These are phyloP conservation scores for Pichia sp. DNA, from an alignment of 1,139 yeast genomes.

Conservation along the genomic window DNA sequence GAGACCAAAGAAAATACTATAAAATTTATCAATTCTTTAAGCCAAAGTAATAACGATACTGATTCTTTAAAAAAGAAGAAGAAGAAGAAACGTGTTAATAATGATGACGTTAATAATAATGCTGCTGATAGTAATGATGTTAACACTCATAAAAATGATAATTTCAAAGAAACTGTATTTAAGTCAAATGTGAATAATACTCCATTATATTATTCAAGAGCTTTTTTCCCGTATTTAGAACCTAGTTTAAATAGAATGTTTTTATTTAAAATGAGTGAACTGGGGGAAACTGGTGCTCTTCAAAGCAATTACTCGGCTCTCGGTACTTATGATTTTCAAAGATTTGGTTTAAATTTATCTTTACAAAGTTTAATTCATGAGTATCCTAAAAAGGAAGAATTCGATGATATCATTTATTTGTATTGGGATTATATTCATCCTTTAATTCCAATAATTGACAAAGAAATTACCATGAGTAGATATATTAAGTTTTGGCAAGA, in stretches of 20 bases:
- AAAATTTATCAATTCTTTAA: background rate
- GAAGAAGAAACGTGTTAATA: background rate
- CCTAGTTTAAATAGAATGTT: constrained; percentile 15
- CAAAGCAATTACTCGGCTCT: constrained; percentile 1
- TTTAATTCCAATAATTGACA: constrained; percentile 15
- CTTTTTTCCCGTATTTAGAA: constrained; percentile 17
- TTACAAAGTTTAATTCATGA: constrained; percentile 5
- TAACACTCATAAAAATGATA: background rate
- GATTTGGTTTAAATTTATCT: constrained; percentile 4
- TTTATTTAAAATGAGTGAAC: constrained; percentile 12
- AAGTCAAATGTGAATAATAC: constrained; percentile 3
- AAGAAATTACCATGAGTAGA: constrained; percentile 6
- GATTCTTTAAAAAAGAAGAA: background rate
- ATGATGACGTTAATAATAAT: too few species aligned
- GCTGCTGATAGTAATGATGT: background rate
- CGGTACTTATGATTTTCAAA: constrained; percentile 12
- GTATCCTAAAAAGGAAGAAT: constrained; percentile 13
- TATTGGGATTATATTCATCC: constrained; percentile 18
- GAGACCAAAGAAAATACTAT: background rate
- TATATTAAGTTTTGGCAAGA: constrained; percentile 13
- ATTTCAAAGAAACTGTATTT: background rate
- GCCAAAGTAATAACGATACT: background rate
- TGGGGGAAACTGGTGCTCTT: constrained; percentile 4
- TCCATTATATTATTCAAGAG: constrained; percentile 15
- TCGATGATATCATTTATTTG: constrained; percentile 11